Evolutionary conservation across 2,329 filamentous ascomycete species (phyloP), one percentile per base, ranked within the genome.

Genomic region (Scedosporium boydii): DNA sequence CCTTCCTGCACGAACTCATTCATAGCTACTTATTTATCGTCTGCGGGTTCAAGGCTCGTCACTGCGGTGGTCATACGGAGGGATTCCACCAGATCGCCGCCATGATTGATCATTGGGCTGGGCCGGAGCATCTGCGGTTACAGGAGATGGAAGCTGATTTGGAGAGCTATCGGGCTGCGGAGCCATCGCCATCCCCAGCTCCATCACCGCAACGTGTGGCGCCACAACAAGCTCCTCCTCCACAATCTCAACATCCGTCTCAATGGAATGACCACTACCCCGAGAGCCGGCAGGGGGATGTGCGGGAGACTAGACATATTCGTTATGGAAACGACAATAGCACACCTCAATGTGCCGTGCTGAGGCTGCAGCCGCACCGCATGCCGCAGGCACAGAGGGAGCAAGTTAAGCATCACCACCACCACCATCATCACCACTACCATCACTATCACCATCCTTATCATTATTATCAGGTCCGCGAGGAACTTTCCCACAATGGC

Each of bases 1-100:
- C 85, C 0, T 87, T 88, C 65, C 68, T 88, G 57, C 86, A 88
- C 68, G 86, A 88, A 72, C 79, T 87, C 67, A 85, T 88, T 58
- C 85, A 88, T 72, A 85, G 84, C 71, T 88, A 86, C 68, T 74
- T 88, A 16, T 88, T 88, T 66, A 80, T 88, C 63, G 77, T 75
- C 60, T 86, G 84, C 66, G 85, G 85, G 3, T 82, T 85, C 69
- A 76, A 79, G 53, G 84, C 84, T 0, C 74, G 79, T 42, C 73
- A 77, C 26, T 75, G 78, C 51, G 84, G 84, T 10, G 85, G 85
- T 0, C 85, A 88, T 66, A 87, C 85, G 1, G 70, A 75, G 1
- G 85, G 83, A 1, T 88, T 88, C 67, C 75, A 77, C 29, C 75
- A 75, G 56, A 87, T 88, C 65, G 85, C 84, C 29, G 74, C 73